Percentiles rank a stretch among this genome's conserved stretches.
phyloP scores from a whole-genome alignment of 148 eudicot genomes.

The Fagopyrum homotropicum region DNA sequence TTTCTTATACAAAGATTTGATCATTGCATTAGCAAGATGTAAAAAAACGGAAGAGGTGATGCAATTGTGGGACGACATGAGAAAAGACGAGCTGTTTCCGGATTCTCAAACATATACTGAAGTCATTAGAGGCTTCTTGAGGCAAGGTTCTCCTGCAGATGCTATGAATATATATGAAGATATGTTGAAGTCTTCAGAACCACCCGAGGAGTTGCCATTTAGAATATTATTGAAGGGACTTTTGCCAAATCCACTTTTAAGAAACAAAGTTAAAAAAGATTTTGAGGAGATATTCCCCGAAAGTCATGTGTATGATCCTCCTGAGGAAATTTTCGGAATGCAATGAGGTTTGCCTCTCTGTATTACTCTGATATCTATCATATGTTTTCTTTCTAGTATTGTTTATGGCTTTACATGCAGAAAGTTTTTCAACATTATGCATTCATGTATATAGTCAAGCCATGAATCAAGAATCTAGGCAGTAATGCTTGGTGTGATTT shows the following conservation, averaged over 20 bases:
- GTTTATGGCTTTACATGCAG: not conserved
- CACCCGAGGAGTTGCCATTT: slow-evolving; percentile 86
- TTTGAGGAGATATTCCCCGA: slow-evolving; percentile 93
- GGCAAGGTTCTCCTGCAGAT: slow-evolving; percentile 82
- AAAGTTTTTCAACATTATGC: no score
- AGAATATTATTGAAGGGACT: slow-evolving; percentile 88
- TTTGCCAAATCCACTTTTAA: slow-evolving; percentile 86
- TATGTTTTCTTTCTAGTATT: not conserved
- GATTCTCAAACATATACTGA: slow-evolving; percentile 86
- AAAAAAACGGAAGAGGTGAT: slow-evolving; percentile 77
- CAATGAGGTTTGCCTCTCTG: slow-evolving; percentile 45
- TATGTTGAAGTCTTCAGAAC: slow-evolving; percentile 88
- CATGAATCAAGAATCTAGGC: no score
- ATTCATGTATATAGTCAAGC: no score
- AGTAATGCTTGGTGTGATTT: not conserved
- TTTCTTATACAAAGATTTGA: slow-evolving; percentile 81
- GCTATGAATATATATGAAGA: slow-evolving; percentile 98
- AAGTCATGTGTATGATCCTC: slow-evolving; percentile 80
- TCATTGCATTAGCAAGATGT: slow-evolving; percentile 62
- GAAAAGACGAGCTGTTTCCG: slow-evolving; percentile 63
- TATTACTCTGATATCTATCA: not conserved
- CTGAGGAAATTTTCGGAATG: slow-evolving; percentile 87
- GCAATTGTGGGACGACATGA: slow-evolving; percentile 81
- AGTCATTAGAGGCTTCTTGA: slow-evolving; percentile 81
- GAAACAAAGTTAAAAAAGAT: slow-evolving; percentile 87